Percentiles rank a stretch among this genome's conserved stretches.
phyloP scores from a whole-genome alignment of 2,329 filamentous ascomycete species.

The Alternaria sp. region DNA sequence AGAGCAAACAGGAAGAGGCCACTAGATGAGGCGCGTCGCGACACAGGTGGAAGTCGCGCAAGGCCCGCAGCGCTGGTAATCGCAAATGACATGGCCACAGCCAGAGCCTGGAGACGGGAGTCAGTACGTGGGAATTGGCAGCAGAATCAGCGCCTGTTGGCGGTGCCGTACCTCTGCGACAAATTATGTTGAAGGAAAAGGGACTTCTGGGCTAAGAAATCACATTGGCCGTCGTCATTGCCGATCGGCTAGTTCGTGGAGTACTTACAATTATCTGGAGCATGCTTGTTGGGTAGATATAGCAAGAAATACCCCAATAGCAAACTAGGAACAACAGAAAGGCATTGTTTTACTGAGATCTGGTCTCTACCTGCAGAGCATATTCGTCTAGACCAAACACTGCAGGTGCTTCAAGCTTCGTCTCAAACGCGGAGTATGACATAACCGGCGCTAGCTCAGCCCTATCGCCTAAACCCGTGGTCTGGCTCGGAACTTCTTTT shows the following conservation, averaged over 20 bases:
- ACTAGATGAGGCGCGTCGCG: conserved; percentile 34
- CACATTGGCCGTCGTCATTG: conserved; percentile 39
- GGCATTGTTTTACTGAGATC: conserved; percentile 7
- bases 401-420: conserved; percentile 10
- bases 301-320: not conserved
- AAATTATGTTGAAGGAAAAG: conserved; percentile 25
- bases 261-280: conserved; percentile 30
- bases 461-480: conserved; percentile 33
- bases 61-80: conserved; percentile 35
- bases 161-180: conserved; percentile 31
- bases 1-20: conserved; percentile 41
- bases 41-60: conserved; percentile 25
- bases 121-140: conserved; percentile 26
- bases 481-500: conserved; percentile 25
- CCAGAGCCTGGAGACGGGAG: conserved; percentile 35
- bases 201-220: conserved; percentile 39
- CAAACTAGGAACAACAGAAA: not conserved
- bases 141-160: conserved; percentile 21
- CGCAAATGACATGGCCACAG: conserved; percentile 48
- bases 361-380: conserved; percentile 13
- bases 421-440: conserved; percentile 29
- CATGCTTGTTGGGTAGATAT: conserved; percentile 16
- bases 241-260: conserved; percentile 36
- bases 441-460: conserved; percentile 38
- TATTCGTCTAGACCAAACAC: conserved; percentile 12